Conservation (phyloP, 2,329 filamentous ascomycete genomes). For the Pseudocercospora cruenta region DNA sequence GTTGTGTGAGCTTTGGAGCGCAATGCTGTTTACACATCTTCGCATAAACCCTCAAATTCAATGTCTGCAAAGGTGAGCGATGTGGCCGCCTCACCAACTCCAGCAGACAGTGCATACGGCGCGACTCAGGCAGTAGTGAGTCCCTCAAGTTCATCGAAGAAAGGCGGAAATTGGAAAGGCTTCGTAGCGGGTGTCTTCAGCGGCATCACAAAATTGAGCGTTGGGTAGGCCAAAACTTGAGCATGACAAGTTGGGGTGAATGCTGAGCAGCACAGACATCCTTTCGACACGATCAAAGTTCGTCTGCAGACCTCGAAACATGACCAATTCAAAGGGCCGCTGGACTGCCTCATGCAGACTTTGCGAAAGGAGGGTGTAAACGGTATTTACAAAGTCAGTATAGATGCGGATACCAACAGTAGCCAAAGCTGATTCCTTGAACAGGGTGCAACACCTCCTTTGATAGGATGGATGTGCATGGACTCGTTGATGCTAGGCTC, state of each 20-base stretch:
- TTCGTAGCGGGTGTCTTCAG: constrained; percentile 97
- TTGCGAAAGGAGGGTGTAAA: constrained; percentile 80
- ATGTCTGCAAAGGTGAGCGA: constrained; percentile 34
- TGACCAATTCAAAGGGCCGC: constrained; percentile 78
- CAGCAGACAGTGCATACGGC: constrained; percentile 21
- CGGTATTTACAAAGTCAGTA: constrained; percentile 85
- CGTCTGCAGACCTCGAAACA: constrained; percentile 83
- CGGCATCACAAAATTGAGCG: constrained; percentile 81
- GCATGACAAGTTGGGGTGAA: neutral
- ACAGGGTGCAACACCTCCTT: constrained; percentile 66
- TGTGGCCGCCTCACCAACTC: constrained; percentile 25
- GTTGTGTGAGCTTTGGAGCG: neutral
- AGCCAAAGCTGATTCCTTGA: neutral
- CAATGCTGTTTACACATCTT: neutral
- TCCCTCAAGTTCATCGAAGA: constrained; percentile 18
- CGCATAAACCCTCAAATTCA: constrained; percentile 44
- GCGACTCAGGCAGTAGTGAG: constrained; percentile 24
- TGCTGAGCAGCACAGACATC: constrained; percentile 56
- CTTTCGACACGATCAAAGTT: constrained; percentile 96
- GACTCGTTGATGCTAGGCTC: constrained; percentile 91
- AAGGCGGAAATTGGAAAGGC: constrained; percentile 75
- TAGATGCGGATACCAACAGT: neutral
- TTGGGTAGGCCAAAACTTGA: constrained; percentile 57
- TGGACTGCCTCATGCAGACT: constrained; percentile 84
- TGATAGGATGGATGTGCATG: constrained; percentile 99